Evolutionary conservation across 768 basidiomycete species (phyloP), one percentile per base, ranked within the genome.

Genomic region (Pholiota microspora): DNA sequence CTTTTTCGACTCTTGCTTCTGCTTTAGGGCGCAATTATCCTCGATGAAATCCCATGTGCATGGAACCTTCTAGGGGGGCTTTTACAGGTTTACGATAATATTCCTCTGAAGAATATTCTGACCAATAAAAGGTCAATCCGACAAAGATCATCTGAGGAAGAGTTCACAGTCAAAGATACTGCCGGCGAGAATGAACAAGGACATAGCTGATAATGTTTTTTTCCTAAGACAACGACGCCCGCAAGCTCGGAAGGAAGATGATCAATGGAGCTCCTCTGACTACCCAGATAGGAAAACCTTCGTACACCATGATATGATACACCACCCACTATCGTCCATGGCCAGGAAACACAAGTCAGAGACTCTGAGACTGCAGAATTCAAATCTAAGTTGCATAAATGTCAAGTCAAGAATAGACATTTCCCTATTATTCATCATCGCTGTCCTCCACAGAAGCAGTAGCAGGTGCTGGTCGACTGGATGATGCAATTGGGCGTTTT

Each of bases 401-500:
- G 23, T 24, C 28, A 48, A 29, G 29, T 16, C 15, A 48, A 48
- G 9, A 27, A 48, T 29, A 18, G n/a, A 2, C 32, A 21, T 42
- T 42, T 42, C 12, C 21, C 40, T 42, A 42, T 42, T 23, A 16
- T 32, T 81, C 79, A 28, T 81, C 80, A 49, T 81, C 80, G 59
- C 79, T 81, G 53, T 78, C 45, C 35, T 54, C 79, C 31, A 71
- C 72, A 31, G 73, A 74, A 9, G 72, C 71, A 5, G 72, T 69
- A 2, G 71, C 73, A 32, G 75, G 73, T 27, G 66, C 66, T n/a
- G 76, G 76, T 63, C 85, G 65, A 73, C 84, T 71, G 65, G 85
- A 73, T 0, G 89, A 90, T 2, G 84, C 77, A 24, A 77, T 72
- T 2, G 82, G 77, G 38, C 85, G 81, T 34, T 83, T 81, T 29